Conservation (phyloP, 1,139 yeast species). For the Yamadazyma dushanensis region DNA sequence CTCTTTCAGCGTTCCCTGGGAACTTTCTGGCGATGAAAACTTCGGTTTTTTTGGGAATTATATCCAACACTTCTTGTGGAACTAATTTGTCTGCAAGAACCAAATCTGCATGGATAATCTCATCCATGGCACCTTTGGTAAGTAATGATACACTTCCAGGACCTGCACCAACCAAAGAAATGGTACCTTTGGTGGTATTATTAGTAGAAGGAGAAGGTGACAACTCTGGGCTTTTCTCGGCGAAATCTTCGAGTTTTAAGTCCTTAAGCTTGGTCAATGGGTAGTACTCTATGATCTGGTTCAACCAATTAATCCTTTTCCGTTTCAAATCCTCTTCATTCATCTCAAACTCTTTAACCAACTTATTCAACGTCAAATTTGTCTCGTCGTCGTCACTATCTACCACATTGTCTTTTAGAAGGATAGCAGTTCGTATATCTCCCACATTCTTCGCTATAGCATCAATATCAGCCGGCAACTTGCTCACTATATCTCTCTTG, state of each 20-base stretch:
- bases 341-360: conserved; percentile 63
- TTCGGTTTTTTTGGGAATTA: conserved; percentile 73
- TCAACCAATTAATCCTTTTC: conserved; percentile 78
- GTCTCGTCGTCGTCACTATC: conserved; percentile 34
- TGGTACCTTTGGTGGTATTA: conserved; percentile 42
- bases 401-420: conserved; percentile 52
- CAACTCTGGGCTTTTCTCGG: conserved; percentile 6
- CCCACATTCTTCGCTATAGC: conserved; percentile 72
- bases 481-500: conserved; percentile 67
- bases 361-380: conserved; percentile 49
- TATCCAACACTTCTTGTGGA: conserved; percentile 80
- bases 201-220: background rate
- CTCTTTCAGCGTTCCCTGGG: conserved; percentile 95
- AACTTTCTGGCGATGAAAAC: conserved; percentile 88
- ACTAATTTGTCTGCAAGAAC: conserved; percentile 90
- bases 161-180: conserved; percentile 88
- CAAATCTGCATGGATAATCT: conserved; percentile 78
- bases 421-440: conserved; percentile 55
- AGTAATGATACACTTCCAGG: conserved; percentile 86
- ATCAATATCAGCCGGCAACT: conserved; percentile 70
- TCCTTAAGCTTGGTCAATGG: conserved; percentile 68
- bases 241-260: conserved; percentile 57
- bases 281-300: conserved; percentile 88
- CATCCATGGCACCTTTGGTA: conserved; percentile 82
- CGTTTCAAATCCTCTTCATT: conserved; percentile 51